Base-by-base conservation (phyloP, 1,284 basidiomycete genomes). In the Cutaneotrichosporon spelunceum region DNA sequence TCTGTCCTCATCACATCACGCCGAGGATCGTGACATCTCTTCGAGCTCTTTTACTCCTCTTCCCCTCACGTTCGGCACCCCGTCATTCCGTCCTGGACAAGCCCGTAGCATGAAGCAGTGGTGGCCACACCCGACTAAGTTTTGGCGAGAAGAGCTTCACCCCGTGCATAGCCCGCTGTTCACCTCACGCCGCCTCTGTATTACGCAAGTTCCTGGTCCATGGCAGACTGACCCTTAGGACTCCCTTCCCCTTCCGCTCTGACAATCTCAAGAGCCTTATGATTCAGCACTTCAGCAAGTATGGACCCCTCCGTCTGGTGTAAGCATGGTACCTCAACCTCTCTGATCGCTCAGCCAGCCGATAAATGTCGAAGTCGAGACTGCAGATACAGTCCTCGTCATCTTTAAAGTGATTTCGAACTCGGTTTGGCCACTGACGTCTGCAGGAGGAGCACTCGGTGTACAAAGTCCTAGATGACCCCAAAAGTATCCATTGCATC, bases 201-300 rank as follows among this genome's bases (percentile, higher is more conserved):
- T 77, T 5, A 34, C 42, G 73, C 74, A 29, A 64, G 74, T 63
- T 6, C 16, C 13, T 19, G 48, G 24, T 0, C 9, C 39, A 23
- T 7, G 5, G 23, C 16, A 8, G 45, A 11, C 52, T 59, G 48
- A 62, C 56, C 16, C 3, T n/a, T 53, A 75, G 72, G 5, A 61
- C 70, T 3, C 71, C 70, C 0, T 72, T 64, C 36, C 56, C 71
- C 0, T 58, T 77, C 21, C 57, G 66, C 2, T 48, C 26, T 2
- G 66, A 65, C 1, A 44, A 44, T 2, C 36, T 72, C 11, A 59
- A 55, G 9, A 45, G 21, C 2, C 42, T 61, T 3, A 58, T 74
- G 53, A 27, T 11, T 0, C 57, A 70, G 6, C 73, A 77, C 53
- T 77, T 75, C 58, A 52, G 65, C 1, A 57, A 56, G 27, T 77